Evolutionary conservation across 208 protist species (phyloP), one percentile per base, ranked within the genome.

Genomic region (Trypanosoma rangeli): DNA sequence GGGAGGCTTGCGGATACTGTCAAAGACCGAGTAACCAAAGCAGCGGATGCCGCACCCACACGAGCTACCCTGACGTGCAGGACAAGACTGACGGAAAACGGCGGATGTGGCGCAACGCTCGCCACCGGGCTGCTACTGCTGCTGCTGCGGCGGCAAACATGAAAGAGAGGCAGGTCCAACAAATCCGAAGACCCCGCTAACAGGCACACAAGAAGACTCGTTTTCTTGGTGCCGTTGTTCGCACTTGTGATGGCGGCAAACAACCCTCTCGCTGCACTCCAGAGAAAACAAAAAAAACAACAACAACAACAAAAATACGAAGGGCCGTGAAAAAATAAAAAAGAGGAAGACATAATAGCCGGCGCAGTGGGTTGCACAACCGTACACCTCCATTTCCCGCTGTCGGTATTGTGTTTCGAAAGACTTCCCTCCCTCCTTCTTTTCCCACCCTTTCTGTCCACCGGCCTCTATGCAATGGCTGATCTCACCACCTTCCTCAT

Each of bases 21-120:
- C 68, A 42, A 64, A 79, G 29, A 67, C 48, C 9, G 74, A 79
- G 54, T 79, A 79, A 16, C 61, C 63, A 35, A 79, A 73, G 12
- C 35, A 46, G 18, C 64, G 72, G 5, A 49, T 7, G 24, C 9
- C n/a, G n/a, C 29, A 39, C 22, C 3, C 24, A 10, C 26, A 50
- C 12, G 18, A 1, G n/a, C 49, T 53, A 18, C 49, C 49, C 13
- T 46, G 42, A 5, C 12, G 42, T 16, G 42, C 42, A 46, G 8
- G 42, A 46, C 1, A 46, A 10, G 1, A 46, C 3, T 9, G 42
- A 46, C 42, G 42, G n/a, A 18, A 53, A 22, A 1, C n/a, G 20
- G n/a, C 49, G 22, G n/a, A 53, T 12, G 9, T 12, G 49, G 18
- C 49, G 49, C 5, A 53, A 7, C 16, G 49, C 1, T 18, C 4